phyloP scores from a whole-genome alignment of 306 rosid species.

The Betula pendula region DNA sequence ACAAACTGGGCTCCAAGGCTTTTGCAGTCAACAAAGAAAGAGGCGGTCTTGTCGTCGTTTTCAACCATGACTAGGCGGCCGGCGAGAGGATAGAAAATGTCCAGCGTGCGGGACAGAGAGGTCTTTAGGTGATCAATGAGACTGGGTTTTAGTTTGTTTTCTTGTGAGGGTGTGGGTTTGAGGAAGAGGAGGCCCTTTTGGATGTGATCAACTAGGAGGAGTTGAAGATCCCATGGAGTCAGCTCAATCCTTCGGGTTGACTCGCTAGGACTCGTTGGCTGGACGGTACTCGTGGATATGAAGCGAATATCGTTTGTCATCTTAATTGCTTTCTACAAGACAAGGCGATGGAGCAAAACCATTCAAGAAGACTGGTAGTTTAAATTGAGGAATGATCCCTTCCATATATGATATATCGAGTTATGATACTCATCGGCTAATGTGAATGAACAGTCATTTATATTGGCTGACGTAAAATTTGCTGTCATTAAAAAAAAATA shows the following conservation, averaged over 20 bases:
- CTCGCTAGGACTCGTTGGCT: not conserved
- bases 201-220: not conserved
- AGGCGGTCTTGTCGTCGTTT: not conserved
- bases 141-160: not conserved
- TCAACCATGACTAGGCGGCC: constrained; percentile 12
- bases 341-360: no score
- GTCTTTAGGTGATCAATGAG: not conserved
- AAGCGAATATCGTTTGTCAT: not conserved
- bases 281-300: not conserved
- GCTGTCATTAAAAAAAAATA: no score
- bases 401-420: no score
- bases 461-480: no score
- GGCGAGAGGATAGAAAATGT: not conserved
- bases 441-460: no score
- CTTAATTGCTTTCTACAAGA: not conserved
- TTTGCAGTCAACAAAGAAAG: not conserved
- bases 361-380: no score
- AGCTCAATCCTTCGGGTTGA: not conserved
- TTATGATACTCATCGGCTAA: no score
- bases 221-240: constrained; percentile 1
- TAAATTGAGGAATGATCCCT: no score
- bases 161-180: not conserved
- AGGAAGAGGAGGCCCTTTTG: not conserved
- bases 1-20: constrained; percentile 4
- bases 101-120: not conserved